Evolutionary conservation across 148 eudicot genomes (phyloP).

Genomic region (Salicornia ramosissima): DNA sequence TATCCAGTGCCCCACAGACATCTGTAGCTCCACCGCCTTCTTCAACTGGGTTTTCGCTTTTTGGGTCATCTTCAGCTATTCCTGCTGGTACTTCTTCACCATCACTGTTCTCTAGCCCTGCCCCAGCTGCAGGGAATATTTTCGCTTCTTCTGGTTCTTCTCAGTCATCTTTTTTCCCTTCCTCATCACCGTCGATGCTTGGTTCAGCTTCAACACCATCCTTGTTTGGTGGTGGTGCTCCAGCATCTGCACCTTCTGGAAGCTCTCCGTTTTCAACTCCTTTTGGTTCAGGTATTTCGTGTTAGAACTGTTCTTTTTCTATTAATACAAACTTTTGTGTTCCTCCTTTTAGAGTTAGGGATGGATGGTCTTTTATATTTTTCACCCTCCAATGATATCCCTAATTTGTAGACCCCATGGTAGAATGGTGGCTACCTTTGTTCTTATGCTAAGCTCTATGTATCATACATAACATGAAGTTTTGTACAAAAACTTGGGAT

Average conservation of each 20-base stretch:
- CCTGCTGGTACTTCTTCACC: conserved; percentile 45
- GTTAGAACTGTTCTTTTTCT: background rate
- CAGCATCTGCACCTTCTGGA: conserved; percentile 49
- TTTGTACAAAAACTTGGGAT: background rate
- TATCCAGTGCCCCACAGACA: conserved; percentile 42
- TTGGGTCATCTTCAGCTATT: conserved; percentile 41
- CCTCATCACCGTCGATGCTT: conserved; percentile 27
- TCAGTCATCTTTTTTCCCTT: conserved; percentile 52
- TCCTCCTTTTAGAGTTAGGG: background rate
- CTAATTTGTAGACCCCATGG: background rate
- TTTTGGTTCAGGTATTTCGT: conserved; percentile 52
- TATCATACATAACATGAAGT: no score
- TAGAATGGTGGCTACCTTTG: background rate
- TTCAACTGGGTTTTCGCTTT: conserved; percentile 46
- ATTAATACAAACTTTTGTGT: background rate
- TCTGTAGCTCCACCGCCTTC: conserved; percentile 41
- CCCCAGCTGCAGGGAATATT: conserved; percentile 41
- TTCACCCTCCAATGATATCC: background rate
- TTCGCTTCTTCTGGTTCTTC: conserved; percentile 49
- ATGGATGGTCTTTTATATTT: background rate
- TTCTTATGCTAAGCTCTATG: background rate
- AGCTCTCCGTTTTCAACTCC: conserved; percentile 54
- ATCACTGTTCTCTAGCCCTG: conserved; percentile 59
- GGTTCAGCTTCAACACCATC: conserved; percentile 52
- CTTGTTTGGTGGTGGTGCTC: conserved; percentile 31